A percentile compares a stretch with the other conserved stretches of the same genome.
Conservation (phyloP, 495 filamentous ascomycete genomes). For the Copromyces sp. region DNA sequence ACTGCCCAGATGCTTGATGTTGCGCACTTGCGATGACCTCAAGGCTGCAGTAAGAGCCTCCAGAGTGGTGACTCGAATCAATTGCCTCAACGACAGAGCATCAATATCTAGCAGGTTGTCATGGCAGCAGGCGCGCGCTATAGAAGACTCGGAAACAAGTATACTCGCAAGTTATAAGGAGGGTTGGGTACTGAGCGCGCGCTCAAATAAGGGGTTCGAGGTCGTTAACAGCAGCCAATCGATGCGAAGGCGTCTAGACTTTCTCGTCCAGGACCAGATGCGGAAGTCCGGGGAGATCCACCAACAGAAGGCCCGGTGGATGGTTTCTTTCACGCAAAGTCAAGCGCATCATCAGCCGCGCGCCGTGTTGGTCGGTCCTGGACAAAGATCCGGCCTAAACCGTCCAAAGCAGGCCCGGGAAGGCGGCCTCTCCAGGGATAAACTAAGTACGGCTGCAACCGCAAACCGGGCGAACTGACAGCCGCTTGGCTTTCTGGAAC, state of each 20-base stretch:
- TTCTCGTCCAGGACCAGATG: not conserved
- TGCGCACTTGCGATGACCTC: not conserved
- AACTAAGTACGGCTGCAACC: conserved; percentile 10
- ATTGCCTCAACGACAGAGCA: not conserved
- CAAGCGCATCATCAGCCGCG: conserved; percentile 23
- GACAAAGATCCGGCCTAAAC: not conserved
- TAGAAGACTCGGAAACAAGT: not conserved
- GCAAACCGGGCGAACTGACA: not conserved
- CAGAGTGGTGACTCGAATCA: not conserved
- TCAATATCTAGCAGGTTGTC: not conserved
- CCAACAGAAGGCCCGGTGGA: conserved; percentile 13
- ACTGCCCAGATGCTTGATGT: not conserved
- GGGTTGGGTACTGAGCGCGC: not conserved
- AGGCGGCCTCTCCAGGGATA: not conserved
- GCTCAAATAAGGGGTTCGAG: not conserved
- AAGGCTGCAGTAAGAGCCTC: not conserved
- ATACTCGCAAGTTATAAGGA: not conserved
- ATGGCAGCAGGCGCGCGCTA: conserved; percentile 24
- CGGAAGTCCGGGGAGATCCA: conserved; percentile 3
- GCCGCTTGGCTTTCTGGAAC: not conserved
- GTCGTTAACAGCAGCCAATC: conserved; percentile 14
- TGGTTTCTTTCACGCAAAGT: conserved; percentile 4
- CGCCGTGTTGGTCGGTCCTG: conserved; percentile 6
- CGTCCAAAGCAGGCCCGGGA: not conserved
- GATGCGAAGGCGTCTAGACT: not conserved